phyloP scores from a whole-genome alignment of 2,329 filamentous ascomycete species.

The Metarhizium humberi region DNA sequence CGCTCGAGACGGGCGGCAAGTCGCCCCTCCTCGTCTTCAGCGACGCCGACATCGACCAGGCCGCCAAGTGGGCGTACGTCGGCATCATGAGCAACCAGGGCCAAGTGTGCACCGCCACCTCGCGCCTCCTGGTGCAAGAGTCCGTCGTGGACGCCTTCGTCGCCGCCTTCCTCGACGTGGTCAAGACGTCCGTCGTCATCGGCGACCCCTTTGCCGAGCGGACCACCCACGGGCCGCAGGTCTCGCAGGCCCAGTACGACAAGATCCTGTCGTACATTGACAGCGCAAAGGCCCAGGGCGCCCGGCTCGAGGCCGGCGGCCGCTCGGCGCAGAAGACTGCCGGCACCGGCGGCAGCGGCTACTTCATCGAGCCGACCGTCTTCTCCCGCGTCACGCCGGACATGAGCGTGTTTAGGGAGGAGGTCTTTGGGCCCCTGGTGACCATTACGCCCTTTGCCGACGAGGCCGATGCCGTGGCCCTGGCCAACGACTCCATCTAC shows the following conservation, averaged over 20 bases:
- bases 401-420: constrained; percentile 37
- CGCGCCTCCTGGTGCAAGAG: constrained; percentile 55
- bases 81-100: constrained; percentile 53
- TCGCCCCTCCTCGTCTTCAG: constrained; percentile 55
- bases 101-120: constrained; percentile 57
- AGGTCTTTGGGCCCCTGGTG: constrained; percentile 37
- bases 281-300: constrained; percentile 60
- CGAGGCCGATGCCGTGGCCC: constrained; percentile 30
- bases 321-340: constrained; percentile 29
- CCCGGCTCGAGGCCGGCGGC: constrained; percentile 55
- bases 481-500: constrained; percentile 46
- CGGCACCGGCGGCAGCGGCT: constrained; percentile 31
- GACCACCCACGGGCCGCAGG: constrained; percentile 68
- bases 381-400: constrained; percentile 30
- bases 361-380: constrained; percentile 36
- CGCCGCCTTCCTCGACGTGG: constrained; percentile 47
- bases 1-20: constrained; percentile 59
- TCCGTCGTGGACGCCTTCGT: constrained; percentile 54
- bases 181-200: constrained; percentile 51
- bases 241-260: constrained; percentile 63
- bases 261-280: constrained; percentile 62
- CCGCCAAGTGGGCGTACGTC: constrained; percentile 47
- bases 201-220: constrained; percentile 61
- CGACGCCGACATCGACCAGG: constrained; percentile 57
- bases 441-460: constrained; percentile 31